Evolutionary conservation across 1,284 basidiomycete genomes (phyloP).

Genomic region (Porogramme epimiltina): DNA sequence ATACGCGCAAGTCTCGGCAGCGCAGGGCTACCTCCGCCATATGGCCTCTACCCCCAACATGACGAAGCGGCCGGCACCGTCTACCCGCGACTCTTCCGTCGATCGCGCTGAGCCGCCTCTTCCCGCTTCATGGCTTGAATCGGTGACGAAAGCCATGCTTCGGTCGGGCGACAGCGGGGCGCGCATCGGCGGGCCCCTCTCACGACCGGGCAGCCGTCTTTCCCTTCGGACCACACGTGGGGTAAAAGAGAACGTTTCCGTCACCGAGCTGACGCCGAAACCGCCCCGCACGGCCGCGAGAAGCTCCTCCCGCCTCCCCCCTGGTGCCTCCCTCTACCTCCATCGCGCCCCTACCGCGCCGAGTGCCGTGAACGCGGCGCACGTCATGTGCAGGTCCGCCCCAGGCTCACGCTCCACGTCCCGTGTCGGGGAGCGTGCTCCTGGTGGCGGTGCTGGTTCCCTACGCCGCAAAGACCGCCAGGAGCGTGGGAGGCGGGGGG

Average conservation of each 20-base stretch:
- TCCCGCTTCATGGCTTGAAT: conserved; percentile 64
- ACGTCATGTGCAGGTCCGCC: conserved; percentile 65
- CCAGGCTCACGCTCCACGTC: conserved; percentile 47
- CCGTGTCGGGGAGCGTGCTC: conserved; percentile 27
- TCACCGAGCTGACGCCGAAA: conserved; percentile 20
- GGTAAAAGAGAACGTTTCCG: conserved; percentile 19
- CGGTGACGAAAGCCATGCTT: conserved; percentile 60
- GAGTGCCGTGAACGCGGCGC: conserved; percentile 51
- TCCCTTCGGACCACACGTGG: conserved; percentile 16
- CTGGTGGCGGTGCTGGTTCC: conserved; percentile 4
- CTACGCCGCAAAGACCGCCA: conserved; percentile 12
- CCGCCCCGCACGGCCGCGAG: conserved; percentile 9
- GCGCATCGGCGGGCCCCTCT: conserved; percentile 44
- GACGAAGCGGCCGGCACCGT: conserved; percentile 23
- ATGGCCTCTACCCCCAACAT: conserved; percentile 67
- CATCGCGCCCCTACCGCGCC: conserved; percentile 28
- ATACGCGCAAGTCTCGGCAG: conserved; percentile 44
- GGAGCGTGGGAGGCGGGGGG: conserved; percentile 12
- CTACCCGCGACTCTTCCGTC: conserved; percentile 16
- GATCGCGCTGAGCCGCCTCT: conserved; percentile 33
- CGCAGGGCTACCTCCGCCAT: conserved; percentile 66
- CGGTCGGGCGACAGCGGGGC: conserved; percentile 42
- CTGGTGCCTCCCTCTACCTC: conserved; percentile 27
- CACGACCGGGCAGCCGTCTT: conserved; percentile 21
- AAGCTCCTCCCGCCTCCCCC: conserved; percentile 21